A percentile compares a stretch with the other conserved stretches of the same genome.
phyloP scores from a whole-genome alignment of 2,329 filamentous ascomycete species.

The Pseudogymnoascus sp. region DNA sequence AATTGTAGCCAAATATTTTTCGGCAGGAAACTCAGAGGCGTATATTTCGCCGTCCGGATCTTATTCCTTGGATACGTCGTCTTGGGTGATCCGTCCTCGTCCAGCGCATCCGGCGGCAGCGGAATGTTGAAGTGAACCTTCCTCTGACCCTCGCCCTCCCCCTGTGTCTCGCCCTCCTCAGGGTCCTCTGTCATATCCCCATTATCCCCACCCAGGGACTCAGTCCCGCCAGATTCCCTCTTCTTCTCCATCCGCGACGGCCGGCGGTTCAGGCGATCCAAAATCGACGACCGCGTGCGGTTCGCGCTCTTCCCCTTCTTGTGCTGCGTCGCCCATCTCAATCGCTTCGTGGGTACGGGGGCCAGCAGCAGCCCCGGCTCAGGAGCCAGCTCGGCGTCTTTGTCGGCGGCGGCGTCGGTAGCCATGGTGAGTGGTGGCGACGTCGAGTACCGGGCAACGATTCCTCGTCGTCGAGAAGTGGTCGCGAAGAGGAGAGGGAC shows the following conservation, averaged over 20 bases:
- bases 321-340: constrained; percentile 92
- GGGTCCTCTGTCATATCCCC: constrained; percentile 16
- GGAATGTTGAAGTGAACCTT: constrained; percentile 80
- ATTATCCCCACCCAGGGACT: constrained; percentile 19
- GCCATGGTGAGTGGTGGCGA: constrained; percentile 25
- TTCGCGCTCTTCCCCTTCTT: constrained; percentile 66
- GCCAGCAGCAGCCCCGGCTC: constrained; percentile 34
- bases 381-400: constrained; percentile 15
- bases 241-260: constrained; percentile 62
- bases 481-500: not conserved
- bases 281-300: constrained; percentile 74
- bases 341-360: constrained; percentile 54
- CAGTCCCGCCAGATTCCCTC: constrained; percentile 38
- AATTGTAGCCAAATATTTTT: constrained; percentile 98
- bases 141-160: constrained; percentile 36
- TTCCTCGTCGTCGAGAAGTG: not conserved
- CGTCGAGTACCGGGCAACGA: constrained; percentile 20
- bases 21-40: constrained; percentile 84
- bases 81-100: constrained; percentile 71
- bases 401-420: not conserved
- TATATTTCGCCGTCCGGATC: constrained; percentile 96
- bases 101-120: constrained; percentile 64
- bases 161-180: constrained; percentile 28
- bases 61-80: constrained; percentile 80
- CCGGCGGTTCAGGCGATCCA: constrained; percentile 67